A percentile compares a stretch with the other conserved stretches of the same genome.
These are phyloP conservation scores for Anastatica hierochuntica DNA, from an alignment of 345 rosid species.

Conservation along the genomic window DNA sequence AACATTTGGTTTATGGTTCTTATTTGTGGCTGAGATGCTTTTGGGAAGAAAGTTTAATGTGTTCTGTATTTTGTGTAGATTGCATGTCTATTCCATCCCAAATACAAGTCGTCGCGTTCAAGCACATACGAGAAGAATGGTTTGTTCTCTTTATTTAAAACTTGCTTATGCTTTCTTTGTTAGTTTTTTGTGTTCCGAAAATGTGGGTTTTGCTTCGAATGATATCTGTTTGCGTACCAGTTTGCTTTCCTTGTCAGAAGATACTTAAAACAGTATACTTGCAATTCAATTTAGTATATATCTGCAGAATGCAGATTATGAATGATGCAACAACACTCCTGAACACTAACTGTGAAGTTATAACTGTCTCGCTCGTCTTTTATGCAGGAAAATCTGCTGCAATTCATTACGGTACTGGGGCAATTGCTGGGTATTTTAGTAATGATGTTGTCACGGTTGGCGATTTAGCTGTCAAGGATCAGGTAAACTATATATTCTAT, in stretches of 20 bases:
- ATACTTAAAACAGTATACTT: no score
- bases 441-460: constrained; percentile 72
- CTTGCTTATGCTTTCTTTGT: background rate
- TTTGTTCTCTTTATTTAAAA: constrained; percentile 27
- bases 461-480: constrained; percentile 58
- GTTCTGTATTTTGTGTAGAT: constrained; percentile 33
- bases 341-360: constrained; percentile 5
- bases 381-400: constrained; percentile 59
- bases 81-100: constrained; percentile 71
- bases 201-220: no score
- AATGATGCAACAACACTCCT: no score
- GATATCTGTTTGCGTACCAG: no score
- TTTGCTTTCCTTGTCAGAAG: no score
- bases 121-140: constrained; percentile 75
- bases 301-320: no score
- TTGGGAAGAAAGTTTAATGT: background rate
- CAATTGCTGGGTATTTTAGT: constrained; percentile 77
- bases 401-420: constrained; percentile 84
- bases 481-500: constrained; percentile 31
- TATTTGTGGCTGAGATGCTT: background rate
- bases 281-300: no score
- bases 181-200: no score
- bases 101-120: constrained; percentile 66
- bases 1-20: background rate
- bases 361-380: background rate